These are phyloP conservation scores for Elongisporangium senticosum DNA, from an alignment of 352 stramenopile species.

Conservation along the genomic window DNA sequence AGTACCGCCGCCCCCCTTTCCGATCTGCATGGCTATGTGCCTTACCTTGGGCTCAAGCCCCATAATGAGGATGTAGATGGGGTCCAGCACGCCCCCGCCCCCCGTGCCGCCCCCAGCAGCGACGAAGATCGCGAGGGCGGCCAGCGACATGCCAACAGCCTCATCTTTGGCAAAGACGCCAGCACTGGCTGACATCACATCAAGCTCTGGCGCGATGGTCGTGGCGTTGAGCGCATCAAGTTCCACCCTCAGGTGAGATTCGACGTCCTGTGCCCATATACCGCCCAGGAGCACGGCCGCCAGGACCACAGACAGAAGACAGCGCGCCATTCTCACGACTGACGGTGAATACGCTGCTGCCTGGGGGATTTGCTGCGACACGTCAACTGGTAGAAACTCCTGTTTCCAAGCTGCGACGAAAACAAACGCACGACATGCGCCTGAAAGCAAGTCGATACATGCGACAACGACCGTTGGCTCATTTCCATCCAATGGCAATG, in stretches of 20 bases:
- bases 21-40: neutral
- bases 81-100: constrained; percentile 92
- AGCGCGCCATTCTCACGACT: neutral
- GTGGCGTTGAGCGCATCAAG: neutral
- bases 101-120: constrained; percentile 87
- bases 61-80: constrained; percentile 96
- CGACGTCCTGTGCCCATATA: neutral
- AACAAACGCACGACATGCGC: neutral
- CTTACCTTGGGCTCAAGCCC: constrained; percentile 81
- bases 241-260: neutral
- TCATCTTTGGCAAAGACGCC: constrained; percentile 29
- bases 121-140: constrained; percentile 75
- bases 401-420: too few species aligned
- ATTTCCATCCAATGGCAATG: neutral
- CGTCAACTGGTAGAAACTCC: neutral
- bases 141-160: constrained; percentile 40
- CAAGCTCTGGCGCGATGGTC: neutral
- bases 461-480: neutral
- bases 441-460: neutral
- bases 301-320: neutral
- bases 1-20: neutral
- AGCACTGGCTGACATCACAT: neutral
- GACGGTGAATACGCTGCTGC: neutral
- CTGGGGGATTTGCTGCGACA: neutral
- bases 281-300: neutral